Evolutionary conservation across 768 basidiomycete species (phyloP).

Genomic region (Rickenella mellea): DNA sequence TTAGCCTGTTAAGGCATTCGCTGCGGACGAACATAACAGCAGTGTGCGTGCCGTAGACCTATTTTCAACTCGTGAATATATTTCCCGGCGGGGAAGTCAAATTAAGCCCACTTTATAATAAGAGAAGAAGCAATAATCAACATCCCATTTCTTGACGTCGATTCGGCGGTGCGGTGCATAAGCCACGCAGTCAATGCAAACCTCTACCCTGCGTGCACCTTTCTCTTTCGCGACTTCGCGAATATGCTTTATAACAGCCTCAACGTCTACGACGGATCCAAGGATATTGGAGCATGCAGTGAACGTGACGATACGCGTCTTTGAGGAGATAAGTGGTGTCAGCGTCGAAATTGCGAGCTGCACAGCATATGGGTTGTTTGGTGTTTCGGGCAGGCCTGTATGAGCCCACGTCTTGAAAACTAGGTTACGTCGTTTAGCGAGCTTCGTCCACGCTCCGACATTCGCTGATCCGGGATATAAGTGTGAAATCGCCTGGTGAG

Average conservation of each 20-base stretch:
- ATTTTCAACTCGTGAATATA: background rate
- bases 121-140: conserved; percentile 64
- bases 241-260: conserved; percentile 42
- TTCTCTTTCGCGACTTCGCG: conserved; percentile 39
- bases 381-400: conserved; percentile 23
- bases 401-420: conserved; percentile 52
- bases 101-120: conserved; percentile 55
- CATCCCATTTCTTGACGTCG: conserved; percentile 68
- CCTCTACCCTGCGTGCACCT: conserved; percentile 52
- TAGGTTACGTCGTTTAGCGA: conserved; percentile 49
- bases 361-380: conserved; percentile 59
- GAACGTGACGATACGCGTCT: conserved; percentile 67
- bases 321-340: conserved; percentile 48
- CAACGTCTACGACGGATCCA: conserved; percentile 54
- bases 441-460: conserved; percentile 65
- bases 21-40: conserved; percentile 55
- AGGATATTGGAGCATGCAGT: conserved; percentile 71
- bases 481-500: background rate
- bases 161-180: conserved; percentile 67
- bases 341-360: conserved; percentile 43
- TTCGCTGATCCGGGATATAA: conserved; percentile 40
- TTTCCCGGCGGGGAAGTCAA: background rate
- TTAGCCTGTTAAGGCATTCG: conserved; percentile 33
- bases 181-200: conserved; percentile 70
- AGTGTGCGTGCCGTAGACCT: conserved; percentile 72